phyloP scores from a whole-genome alignment of 2,329 filamentous ascomycete species.

The Fusarium poae region DNA sequence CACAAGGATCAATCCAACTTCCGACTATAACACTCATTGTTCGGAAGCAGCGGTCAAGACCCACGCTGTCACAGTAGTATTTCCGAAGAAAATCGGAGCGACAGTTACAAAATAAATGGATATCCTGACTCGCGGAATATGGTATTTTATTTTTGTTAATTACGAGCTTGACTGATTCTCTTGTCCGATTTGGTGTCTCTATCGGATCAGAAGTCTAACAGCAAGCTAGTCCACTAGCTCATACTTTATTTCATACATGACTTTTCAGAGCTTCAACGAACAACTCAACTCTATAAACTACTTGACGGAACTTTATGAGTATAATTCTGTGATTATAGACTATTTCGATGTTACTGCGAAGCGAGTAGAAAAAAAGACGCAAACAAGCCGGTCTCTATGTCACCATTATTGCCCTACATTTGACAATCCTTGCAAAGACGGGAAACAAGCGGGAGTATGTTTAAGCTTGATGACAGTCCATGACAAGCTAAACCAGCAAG shows the following conservation, averaged over 20 bases:
- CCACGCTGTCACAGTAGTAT: not conserved
- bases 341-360: not conserved
- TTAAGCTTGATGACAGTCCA: conserved; percentile 16
- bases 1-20: not conserved
- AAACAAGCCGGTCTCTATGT: not conserved
- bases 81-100: not conserved
- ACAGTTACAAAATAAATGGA: not conserved
- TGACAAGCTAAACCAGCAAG: conserved; percentile 7
- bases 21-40: not conserved
- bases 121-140: not conserved
- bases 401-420: not conserved
- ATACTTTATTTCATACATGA: not conserved
- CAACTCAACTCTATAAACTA: rapidly evolving
- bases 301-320: not conserved
- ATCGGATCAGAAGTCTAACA: not conserved
- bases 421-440: not conserved
- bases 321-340: not conserved
- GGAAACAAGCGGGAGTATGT: not conserved
- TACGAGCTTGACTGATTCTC: rapidly evolving
- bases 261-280: not conserved
- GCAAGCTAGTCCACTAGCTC: not conserved
- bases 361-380: not conserved
- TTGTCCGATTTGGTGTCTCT: not conserved
- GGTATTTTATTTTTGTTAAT: not conserved
- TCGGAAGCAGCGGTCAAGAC: not conserved